Conservation (phyloP, 78 protist species). For the Dictyostelium firmibasis region DNA sequence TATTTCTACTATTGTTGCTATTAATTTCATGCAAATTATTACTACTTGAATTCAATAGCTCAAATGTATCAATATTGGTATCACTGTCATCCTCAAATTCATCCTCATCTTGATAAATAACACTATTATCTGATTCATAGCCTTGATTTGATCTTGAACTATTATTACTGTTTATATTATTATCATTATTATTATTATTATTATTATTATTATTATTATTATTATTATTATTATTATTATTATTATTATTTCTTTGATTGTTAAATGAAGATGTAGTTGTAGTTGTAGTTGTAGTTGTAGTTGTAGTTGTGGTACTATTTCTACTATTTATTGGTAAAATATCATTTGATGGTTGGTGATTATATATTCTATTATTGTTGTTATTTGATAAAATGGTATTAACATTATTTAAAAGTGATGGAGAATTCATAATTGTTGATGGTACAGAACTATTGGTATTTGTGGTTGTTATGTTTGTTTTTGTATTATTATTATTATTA, state of each 20-base stretch:
- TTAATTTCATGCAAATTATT: not conserved
- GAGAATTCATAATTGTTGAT: not conserved
- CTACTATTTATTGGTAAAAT: not conserved
- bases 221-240: not conserved
- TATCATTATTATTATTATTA: not conserved
- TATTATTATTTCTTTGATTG: not conserved
- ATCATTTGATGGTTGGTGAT: not conserved
- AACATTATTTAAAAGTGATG: slow-evolving; percentile 8
- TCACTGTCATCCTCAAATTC: not conserved
- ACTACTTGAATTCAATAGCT: not conserved
- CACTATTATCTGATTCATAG: not conserved
- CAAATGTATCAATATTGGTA: not conserved
- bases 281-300: not conserved
- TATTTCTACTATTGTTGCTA: not conserved
- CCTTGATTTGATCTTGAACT: not conserved
- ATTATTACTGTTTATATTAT: not conserved
- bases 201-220: not conserved
- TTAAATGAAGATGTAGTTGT: not conserved
- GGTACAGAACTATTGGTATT: not conserved
- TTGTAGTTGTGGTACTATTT: not conserved
- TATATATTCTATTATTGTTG: not conserved
- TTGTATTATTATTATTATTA: no score
- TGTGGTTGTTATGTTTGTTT: not conserved
- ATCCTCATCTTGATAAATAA: not conserved
- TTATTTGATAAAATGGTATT: not conserved